Percentiles rank a stretch among this genome's conserved stretches.
Evolutionary conservation across 2,329 filamentous ascomycete genomes (phyloP).

Genomic region (Talaromyces sp.): DNA sequence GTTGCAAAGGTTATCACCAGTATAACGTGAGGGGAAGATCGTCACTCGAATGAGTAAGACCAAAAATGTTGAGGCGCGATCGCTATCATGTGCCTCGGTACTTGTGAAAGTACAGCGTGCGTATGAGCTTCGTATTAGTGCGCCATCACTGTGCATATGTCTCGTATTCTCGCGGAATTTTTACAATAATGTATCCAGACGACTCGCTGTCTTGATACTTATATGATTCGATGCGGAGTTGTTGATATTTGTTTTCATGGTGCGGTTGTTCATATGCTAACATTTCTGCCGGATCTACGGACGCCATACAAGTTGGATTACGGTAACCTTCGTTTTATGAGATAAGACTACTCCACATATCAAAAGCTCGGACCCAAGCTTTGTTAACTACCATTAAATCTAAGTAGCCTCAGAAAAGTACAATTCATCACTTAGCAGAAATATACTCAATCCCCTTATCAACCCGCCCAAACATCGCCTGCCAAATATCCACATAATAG

Average conservation of each 20-base stretch:
- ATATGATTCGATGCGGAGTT: not conserved
- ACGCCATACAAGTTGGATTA: not conserved
- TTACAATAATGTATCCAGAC: not conserved
- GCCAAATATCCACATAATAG: constrained; percentile 40
- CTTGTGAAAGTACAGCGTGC: constrained; percentile 1
- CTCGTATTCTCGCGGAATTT: not conserved
- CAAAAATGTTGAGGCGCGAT: constrained; percentile 2
- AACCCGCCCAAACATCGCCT: constrained; percentile 37
- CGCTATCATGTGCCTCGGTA: constrained; percentile 6
- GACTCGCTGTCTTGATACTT: not conserved
- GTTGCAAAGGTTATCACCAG: not conserved
- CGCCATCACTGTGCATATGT: not conserved
- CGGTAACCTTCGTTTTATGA: not conserved
- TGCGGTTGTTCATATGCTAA: not conserved
- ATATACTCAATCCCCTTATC: constrained; percentile 32
- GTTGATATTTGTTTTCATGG: not conserved
- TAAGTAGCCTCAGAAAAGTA: not conserved
- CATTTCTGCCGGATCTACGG: not conserved
- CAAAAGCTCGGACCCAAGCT: not conserved
- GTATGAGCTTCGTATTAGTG: not conserved
- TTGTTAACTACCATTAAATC: not conserved
- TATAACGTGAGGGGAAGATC: constrained; percentile 1
- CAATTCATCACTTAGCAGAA: not conserved
- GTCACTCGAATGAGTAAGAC: not conserved
- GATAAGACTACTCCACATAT: not conserved